These are phyloP conservation scores for Serendipita sp. DNA, from an alignment of 768 basidiomycete species.

Conservation along the genomic window DNA sequence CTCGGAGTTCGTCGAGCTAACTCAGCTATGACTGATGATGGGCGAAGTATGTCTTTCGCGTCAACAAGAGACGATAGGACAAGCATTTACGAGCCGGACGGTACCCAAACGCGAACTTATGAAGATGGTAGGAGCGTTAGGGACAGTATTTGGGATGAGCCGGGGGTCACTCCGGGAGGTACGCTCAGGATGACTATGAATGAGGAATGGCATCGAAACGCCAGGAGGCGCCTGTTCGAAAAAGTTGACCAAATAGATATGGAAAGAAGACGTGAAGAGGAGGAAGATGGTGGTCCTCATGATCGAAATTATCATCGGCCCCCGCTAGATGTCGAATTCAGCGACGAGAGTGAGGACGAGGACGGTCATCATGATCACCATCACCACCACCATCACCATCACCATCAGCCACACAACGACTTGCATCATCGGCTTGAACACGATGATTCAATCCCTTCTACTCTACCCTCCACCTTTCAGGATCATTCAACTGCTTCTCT, in stretches of 20 bases:
- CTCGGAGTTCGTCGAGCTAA: constrained; percentile 27
- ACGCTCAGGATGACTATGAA: constrained; percentile 6
- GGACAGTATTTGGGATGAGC: not conserved
- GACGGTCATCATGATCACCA: constrained; percentile 29
- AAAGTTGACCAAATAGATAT: constrained; percentile 29
- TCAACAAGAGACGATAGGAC: constrained; percentile 33
- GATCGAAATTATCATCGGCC: constrained; percentile 8
- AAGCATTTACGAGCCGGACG: not conserved
- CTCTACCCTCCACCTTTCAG: not conserved
- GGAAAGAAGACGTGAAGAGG: constrained; percentile 34
- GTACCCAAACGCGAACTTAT: not conserved
- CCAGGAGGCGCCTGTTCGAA: not conserved
- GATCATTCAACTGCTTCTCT: not conserved
- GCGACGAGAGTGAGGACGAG: constrained; percentile 61
- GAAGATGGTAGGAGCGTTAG: constrained; percentile 5
- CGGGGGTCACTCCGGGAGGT: not conserved
- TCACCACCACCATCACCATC: constrained; percentile 31
- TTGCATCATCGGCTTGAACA: not conserved
- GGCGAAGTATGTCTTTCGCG: constrained; percentile 61
- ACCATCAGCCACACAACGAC: constrained; percentile 12
- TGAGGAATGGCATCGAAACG: constrained; percentile 3
- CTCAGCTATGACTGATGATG: constrained; percentile 21
- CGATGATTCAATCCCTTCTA: constrained; percentile 3
- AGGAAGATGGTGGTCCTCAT: constrained; percentile 19
- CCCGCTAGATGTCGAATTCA: constrained; percentile 40